Evolutionary conservation across 306 rosid genomes (phyloP).

Genomic region (Nissolia schottii): DNA sequence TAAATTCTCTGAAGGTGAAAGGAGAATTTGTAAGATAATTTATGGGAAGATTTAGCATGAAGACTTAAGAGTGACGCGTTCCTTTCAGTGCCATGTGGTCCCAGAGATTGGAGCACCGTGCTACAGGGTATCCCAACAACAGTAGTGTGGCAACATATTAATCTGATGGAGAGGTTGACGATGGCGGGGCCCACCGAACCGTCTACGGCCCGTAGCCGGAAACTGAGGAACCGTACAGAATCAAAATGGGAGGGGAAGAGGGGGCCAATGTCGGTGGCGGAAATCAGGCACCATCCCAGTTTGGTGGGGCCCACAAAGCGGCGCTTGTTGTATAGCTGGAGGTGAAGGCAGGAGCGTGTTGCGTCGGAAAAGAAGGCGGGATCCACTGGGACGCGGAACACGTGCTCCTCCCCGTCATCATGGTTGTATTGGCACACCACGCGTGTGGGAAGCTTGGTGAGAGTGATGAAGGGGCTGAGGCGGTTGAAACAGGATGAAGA

Average conservation of each 20-base stretch:
- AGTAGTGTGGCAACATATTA: background rate
- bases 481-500: conserved; percentile 11
- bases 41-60: no score
- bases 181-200: conserved; percentile 38
- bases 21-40: no score
- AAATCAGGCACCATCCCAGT: conserved; percentile 53
- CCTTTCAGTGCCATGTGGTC: conserved; percentile 17
- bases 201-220: conserved; percentile 57
- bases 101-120: background rate
- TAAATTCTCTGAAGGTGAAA: no score
- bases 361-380: conserved; percentile 36
- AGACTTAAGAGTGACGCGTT: no score
- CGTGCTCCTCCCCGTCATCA: conserved; percentile 42
- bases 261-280: conserved; percentile 40
- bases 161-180: conserved; percentile 42
- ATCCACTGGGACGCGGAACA: conserved; percentile 42
- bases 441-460: conserved; percentile 31
- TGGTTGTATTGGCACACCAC: conserved; percentile 13
- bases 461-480: conserved; percentile 42
- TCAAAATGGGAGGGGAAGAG: background rate
- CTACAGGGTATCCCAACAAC: background rate
- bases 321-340: conserved; percentile 39
- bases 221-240: conserved; percentile 40
- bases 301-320: conserved; percentile 35
- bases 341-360: conserved; percentile 32